Conservation (phyloP, 202 grass and related monocot species). For the Eragrostis tef region DNA sequence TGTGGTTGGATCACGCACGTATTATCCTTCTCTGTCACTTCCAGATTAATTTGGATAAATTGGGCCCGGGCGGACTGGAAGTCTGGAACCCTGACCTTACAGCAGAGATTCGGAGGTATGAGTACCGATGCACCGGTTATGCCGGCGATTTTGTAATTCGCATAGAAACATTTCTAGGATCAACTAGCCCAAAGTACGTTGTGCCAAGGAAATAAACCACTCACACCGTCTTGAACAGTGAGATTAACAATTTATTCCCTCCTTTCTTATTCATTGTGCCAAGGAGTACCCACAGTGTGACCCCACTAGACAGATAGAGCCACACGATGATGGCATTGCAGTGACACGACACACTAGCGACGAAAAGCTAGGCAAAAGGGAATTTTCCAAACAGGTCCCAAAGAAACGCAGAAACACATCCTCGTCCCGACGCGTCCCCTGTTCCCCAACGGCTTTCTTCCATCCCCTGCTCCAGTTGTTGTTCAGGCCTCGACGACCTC, state of each 20-base stretch:
- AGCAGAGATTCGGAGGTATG: too few species aligned
- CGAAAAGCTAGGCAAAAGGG: constrained; percentile 4
- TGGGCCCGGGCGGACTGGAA: too few species aligned
- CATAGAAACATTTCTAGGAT: background rate
- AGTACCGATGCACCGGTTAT: background rate
- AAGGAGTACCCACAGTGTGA: background rate
- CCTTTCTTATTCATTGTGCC: constrained; percentile 28
- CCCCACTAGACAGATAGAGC: constrained; percentile 15
- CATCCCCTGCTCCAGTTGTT: background rate
- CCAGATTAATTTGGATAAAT: too few species aligned
- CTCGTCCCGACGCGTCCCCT: background rate
- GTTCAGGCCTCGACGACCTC: constrained; percentile 66
- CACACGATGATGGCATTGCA: constrained; percentile 15
- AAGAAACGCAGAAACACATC: background rate
- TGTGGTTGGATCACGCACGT: background rate
- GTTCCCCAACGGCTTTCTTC: too few species aligned
- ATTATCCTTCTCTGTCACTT: background rate
- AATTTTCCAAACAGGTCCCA: background rate
- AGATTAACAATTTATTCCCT: constrained; percentile 18
- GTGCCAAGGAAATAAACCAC: too few species aligned
- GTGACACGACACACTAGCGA: constrained; percentile 39
- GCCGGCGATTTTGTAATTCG: too few species aligned
- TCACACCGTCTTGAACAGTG: background rate
- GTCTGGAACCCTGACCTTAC: too few species aligned
- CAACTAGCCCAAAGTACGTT: background rate